phyloP scores from a whole-genome alignment of 2,329 filamentous ascomycete species.

The Fusarium luffae region DNA sequence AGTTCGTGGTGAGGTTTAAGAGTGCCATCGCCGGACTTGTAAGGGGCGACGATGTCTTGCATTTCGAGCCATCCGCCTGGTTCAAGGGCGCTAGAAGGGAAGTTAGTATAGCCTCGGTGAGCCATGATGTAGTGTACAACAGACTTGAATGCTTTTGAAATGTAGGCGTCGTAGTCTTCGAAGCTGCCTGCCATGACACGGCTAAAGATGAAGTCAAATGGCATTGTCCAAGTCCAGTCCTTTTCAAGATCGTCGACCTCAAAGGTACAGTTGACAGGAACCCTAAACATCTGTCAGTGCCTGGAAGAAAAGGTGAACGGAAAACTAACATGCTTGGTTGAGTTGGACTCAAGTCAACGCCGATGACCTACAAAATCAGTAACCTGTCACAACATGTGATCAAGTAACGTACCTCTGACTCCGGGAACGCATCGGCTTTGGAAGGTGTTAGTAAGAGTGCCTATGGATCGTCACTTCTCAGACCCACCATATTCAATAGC shows the following conservation, averaged over 20 bases:
- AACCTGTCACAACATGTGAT: too few species aligned
- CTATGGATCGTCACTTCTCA: too few species aligned
- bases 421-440: background rate
- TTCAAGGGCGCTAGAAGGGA: background rate
- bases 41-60: background rate
- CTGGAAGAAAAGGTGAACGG: too few species aligned
- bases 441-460: too few species aligned
- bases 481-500: slow-evolving; percentile 17
- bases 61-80: background rate
- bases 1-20: background rate
- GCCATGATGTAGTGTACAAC: too few species aligned
- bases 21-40: background rate
- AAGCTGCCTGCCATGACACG: background rate
- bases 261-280: slow-evolving; percentile 9
- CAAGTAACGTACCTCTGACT: background rate
- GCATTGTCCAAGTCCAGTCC: slow-evolving; percentile 11
- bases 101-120: background rate
- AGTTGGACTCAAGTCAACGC: slow-evolving; percentile 18
- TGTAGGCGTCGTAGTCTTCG: background rate
- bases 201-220: background rate
- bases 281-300: background rate
- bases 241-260: slow-evolving; percentile 20
- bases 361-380: slow-evolving; percentile 8
- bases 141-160: background rate
- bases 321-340: slow-evolving; percentile 6